Base-by-base conservation (phyloP, 129 eudicot species). In the Heracleum sosnowskyi region DNA sequence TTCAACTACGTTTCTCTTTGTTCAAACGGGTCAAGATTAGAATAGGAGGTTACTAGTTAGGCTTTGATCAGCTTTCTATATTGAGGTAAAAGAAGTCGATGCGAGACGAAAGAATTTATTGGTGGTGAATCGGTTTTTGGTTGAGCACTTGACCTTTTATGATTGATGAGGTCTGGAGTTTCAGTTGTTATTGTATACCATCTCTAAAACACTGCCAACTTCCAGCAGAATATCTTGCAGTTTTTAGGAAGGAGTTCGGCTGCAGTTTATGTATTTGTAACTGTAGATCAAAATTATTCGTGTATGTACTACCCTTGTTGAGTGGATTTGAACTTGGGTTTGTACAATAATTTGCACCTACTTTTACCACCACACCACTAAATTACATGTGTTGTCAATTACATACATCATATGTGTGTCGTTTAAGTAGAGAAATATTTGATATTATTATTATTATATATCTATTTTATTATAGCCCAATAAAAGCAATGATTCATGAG, bases 81-180 rank as follows among this genome's bases (percentile, higher is more conserved):
- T 31, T 66, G 39, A 33, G 72, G 22, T 66, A 66, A 66, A 31
- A 44, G 57, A 15, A 42, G 0, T 5, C 4, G 7, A 73, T n/a
- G 46, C 13, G 24, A 73, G 22, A 11, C 75, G 36, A 12, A 24
- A 41, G 55, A 13, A 42, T 73, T 73, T 0, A 13, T 42, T 28
- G 20, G 39, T 40, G 34, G 44, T 41, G 17, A 22, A 1, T n/a
- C 28, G 55, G 76, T 72, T 72, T 39, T 4, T 12, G 24, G 76
- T 72, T 72, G 76, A 36, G 49, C 39, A 66, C 29, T 69, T 69
- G 46, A 69, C 66, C 20, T 2, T 15, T 28, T 18, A 28, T 24
- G 75, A 13, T 26, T 73, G 49, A 12, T 73, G 76, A 41, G 55
- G 57, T 73, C 55, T 44, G 77, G 77, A 73, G 77, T 73, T 44